These are phyloP conservation scores for Besnoitia besnoiti DNA, from an alignment of 169 alveolate species.

Conservation along the genomic window DNA sequence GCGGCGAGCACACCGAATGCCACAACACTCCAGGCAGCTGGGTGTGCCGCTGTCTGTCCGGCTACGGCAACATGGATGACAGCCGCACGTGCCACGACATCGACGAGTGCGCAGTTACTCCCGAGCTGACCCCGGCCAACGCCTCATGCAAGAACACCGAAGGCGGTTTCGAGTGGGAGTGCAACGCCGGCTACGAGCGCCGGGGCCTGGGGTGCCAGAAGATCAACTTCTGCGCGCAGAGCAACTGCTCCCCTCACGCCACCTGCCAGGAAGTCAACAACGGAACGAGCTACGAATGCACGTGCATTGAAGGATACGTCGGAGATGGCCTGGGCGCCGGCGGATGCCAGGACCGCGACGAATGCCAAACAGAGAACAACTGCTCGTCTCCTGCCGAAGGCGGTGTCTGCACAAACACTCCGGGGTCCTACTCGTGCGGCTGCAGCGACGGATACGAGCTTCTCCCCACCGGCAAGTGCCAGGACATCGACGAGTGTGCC, in stretches of 20 bases:
- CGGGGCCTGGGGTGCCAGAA: slow-evolving; percentile 59
- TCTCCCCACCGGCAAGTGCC: slow-evolving; percentile 56
- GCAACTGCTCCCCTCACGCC: slow-evolving; percentile 62
- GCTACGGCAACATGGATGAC: slow-evolving; percentile 8
- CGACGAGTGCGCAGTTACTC: slow-evolving; percentile 71
- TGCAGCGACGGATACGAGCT: slow-evolving; percentile 56
- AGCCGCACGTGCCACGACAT: slow-evolving; percentile 68
- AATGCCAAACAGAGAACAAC: slow-evolving; percentile 61
- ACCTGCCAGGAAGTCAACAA: slow-evolving; percentile 66
- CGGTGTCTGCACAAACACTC: slow-evolving; percentile 64
- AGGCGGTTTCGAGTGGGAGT: slow-evolving; percentile 73
- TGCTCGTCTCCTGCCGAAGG: slow-evolving; percentile 42
- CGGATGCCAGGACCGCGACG: slow-evolving; percentile 72
- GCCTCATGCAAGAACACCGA: slow-evolving; percentile 70
- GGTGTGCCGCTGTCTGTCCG: slow-evolving; percentile 66
- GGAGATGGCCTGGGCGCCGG: slow-evolving; percentile 74
- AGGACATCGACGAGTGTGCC: slow-evolving; percentile 76
- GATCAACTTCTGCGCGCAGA: slow-evolving; percentile 72
- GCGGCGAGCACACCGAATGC: slow-evolving; percentile 69
- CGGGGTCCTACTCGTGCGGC: slow-evolving; percentile 64
- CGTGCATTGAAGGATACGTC: slow-evolving; percentile 42
- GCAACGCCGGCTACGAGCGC: slow-evolving; percentile 68
- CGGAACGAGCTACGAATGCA: slow-evolving; percentile 65
- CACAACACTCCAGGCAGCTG: slow-evolving; percentile 69
- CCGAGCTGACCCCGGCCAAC: slow-evolving; percentile 36